phyloP scores from a whole-genome alignment of 2,329 filamentous ascomycete species.

The Capronia epimyces region DNA sequence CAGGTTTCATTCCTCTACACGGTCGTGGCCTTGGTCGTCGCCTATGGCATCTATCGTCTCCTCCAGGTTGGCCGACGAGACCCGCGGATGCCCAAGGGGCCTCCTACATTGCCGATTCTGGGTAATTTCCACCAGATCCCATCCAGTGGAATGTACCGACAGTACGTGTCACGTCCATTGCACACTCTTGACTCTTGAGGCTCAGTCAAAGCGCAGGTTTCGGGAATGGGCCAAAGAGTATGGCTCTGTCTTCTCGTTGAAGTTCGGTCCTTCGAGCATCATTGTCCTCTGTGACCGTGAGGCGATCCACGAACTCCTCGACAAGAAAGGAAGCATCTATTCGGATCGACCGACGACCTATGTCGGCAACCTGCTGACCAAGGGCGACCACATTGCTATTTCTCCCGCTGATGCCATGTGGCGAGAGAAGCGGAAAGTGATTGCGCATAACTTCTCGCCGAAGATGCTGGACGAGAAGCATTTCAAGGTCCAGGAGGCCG shows the following conservation, averaged over 20 bases:
- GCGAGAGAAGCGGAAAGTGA: conserved; percentile 41
- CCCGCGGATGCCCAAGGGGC: conserved; percentile 30
- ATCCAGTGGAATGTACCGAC: conserved; percentile 38
- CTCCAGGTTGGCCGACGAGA: conserved; percentile 12
- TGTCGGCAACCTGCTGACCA: conserved; percentile 39
- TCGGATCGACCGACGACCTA: conserved; percentile 23
- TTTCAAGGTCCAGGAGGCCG: conserved; percentile 42
- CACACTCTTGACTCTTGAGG: too few species aligned
- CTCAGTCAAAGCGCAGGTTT: conserved; percentile 8
- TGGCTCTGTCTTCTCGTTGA: conserved; percentile 40
- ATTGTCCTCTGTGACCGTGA: conserved; percentile 37
- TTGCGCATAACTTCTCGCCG: conserved; percentile 41
- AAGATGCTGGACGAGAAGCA: conserved; percentile 31
- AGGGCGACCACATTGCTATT: conserved; percentile 43
- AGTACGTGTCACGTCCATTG: background rate
- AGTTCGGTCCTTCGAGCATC: conserved; percentile 38
- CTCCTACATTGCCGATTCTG: conserved; percentile 40
- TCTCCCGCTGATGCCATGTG: conserved; percentile 45
- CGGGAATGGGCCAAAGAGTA: conserved; percentile 31
- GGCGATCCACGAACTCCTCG: conserved; percentile 15
- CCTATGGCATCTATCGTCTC: conserved; percentile 2
- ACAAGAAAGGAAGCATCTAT: conserved; percentile 35
- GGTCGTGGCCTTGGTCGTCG: background rate
- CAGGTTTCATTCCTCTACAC: background rate
- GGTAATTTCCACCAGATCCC: conserved; percentile 40